Evolutionary conservation across 169 alveolate genomes (phyloP).

Genomic region (Eimeria praecox): DNA sequence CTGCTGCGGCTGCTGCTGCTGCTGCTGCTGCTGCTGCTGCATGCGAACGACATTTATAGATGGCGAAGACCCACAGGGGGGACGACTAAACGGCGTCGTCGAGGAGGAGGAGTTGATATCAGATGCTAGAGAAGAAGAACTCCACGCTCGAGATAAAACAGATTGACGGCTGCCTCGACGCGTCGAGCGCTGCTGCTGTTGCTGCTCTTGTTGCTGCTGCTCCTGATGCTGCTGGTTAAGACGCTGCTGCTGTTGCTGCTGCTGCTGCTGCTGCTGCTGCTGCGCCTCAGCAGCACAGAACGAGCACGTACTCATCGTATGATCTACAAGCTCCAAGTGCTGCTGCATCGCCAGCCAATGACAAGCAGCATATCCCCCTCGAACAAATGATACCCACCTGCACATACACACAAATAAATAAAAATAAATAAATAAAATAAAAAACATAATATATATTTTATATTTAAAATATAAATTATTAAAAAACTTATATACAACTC

Average conservation of each 20-base stretch:
- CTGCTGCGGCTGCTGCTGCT: constrained; percentile 38
- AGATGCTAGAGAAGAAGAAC: neutral
- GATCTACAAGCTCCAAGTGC: constrained; percentile 79
- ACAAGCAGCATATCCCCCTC: constrained; percentile 86
- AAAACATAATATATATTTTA: neutral
- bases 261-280: constrained; percentile 23
- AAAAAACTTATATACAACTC: no score
- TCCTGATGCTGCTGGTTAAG: neutral
- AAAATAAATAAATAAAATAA: neutral
- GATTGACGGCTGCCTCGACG: constrained; percentile 43
- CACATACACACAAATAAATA: neutral
- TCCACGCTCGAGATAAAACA: constrained; percentile 39
- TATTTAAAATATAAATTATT: no score
- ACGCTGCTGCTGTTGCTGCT: constrained; percentile 35
- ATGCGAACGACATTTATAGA: neutral
- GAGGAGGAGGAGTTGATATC: constrained; percentile 1
- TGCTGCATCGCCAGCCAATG: constrained; percentile 82
- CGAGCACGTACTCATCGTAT: constrained; percentile 51
- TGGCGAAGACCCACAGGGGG: neutral
- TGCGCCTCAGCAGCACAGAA: constrained; percentile 15
- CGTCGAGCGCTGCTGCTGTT: neutral
- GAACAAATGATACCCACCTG: constrained; percentile 85
- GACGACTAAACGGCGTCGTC: neutral
- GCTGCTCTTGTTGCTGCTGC: constrained; percentile 20
- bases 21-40: constrained; percentile 42